Percentiles rank a stretch among this genome's conserved stretches.
phyloP scores from a whole-genome alignment of 495 filamentous ascomycete species.

The Penicillium bialowiezense region DNA sequence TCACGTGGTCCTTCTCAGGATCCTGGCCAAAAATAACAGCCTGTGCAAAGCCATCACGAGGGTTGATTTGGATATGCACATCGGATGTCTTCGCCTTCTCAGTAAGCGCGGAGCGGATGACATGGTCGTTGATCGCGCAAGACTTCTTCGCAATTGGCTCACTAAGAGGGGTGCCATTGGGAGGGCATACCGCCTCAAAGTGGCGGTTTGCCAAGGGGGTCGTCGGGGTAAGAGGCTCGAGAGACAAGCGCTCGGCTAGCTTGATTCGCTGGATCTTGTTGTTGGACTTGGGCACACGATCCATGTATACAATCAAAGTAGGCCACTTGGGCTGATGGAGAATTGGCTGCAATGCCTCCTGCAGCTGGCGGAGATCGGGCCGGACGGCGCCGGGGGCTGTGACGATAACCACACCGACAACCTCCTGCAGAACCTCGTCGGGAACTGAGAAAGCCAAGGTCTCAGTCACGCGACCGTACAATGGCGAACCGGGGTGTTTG shows the following conservation, averaged over 20 bases:
- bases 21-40: slow-evolving; percentile 13
- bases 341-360: slow-evolving; percentile 28
- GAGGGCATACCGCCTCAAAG: slow-evolving; percentile 35
- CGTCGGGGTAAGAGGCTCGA: slow-evolving; percentile 28
- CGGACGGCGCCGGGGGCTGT: slow-evolving; percentile 25
- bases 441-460: slow-evolving; percentile 41
- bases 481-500: slow-evolving; percentile 23
- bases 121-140: slow-evolving; percentile 12
- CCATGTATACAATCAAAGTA: slow-evolving; percentile 40
- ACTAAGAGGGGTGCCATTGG: slow-evolving; percentile 28
- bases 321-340: slow-evolving; percentile 43
- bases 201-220: slow-evolving; percentile 26
- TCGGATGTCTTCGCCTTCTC: background rate
- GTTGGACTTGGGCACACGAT: slow-evolving; percentile 39
- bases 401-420: slow-evolving; percentile 41
- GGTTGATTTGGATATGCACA: slow-evolving; percentile 10
- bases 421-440: slow-evolving; percentile 44
- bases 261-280: slow-evolving; percentile 46
- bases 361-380: slow-evolving; percentile 33
- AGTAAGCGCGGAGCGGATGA: slow-evolving; percentile 3
- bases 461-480: slow-evolving; percentile 32
- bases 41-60: slow-evolving; percentile 17
- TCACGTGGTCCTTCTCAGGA: background rate
- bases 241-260: slow-evolving; percentile 30
- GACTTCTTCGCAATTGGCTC: slow-evolving; percentile 14